phyloP scores from a whole-genome alignment of 768 basidiomycete species.

The Fomitopsis serialis region DNA sequence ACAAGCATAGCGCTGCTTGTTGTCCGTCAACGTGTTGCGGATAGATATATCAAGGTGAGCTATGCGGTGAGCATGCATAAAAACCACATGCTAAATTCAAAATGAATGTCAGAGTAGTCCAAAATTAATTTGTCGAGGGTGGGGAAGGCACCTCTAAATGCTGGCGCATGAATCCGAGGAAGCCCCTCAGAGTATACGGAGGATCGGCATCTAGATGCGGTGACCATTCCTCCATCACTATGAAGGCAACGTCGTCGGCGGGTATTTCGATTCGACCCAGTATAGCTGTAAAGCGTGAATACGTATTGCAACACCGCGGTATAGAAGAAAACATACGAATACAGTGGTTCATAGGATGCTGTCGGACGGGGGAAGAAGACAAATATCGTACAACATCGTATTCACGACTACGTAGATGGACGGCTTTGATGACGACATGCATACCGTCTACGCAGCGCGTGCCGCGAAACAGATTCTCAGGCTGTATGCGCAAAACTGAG shows the following conservation, averaged over 20 bases:
- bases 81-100: constrained; percentile 49
- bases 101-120: neutral
- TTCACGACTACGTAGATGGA: constrained; percentile 59
- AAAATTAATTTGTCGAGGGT: neutral
- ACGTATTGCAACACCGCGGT: neutral
- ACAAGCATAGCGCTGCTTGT: constrained; percentile 57
- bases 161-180: constrained; percentile 55
- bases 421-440: constrained; percentile 64
- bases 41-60: constrained; percentile 72
- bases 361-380: constrained; percentile 43
- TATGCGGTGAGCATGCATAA: constrained; percentile 63
- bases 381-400: constrained; percentile 52
- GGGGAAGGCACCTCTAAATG: constrained; percentile 53
- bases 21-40: constrained; percentile 64
- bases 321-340: constrained; percentile 45
- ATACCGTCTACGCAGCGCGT: constrained; percentile 42
- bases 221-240: constrained; percentile 82
- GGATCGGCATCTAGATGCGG: constrained; percentile 48
- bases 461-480: constrained; percentile 70
- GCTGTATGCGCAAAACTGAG: constrained; percentile 32
- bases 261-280: constrained; percentile 54
- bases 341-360: constrained; percentile 67
- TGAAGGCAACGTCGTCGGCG: constrained; percentile 51
- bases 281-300: constrained; percentile 42
- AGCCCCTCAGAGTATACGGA: constrained; percentile 46